phyloP scores from a whole-genome alignment of 176 grass and related monocot species.

The Canna indica region DNA sequence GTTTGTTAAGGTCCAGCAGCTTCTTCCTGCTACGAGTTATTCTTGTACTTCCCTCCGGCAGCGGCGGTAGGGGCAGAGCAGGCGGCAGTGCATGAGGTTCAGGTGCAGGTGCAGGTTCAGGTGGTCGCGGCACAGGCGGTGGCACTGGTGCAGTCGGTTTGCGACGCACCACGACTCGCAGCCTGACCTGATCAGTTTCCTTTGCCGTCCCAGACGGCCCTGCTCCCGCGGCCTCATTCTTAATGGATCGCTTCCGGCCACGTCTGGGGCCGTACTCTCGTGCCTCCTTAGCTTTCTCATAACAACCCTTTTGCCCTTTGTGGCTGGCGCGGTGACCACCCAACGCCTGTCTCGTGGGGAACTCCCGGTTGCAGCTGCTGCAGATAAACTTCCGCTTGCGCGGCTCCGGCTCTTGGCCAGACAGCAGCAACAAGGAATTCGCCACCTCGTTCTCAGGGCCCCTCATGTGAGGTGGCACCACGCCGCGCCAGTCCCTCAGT shows the following conservation, averaged over 20 bases:
- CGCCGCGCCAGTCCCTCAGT: neutral
- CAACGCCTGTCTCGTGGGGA: conserved; percentile 8
- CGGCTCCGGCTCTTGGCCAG: neutral
- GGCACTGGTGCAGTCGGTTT: too few relatives aligned
- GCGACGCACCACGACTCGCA: neutral
- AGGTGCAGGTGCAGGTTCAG: too few relatives aligned
- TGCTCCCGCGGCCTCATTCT: neutral
- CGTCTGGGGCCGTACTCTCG: neutral
- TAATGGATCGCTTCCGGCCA: neutral
- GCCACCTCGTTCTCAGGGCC: neutral
- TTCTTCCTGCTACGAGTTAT: neutral
- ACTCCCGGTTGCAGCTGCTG: conserved; percentile 3
- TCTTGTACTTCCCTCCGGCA: neutral
- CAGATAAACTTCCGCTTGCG: neutral
- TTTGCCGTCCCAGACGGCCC: neutral
- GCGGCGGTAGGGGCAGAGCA: neutral
- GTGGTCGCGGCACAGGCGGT: neutral
- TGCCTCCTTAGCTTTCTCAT: neutral
- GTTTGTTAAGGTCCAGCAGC: neutral
- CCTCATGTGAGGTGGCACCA: neutral
- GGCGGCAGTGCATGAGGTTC: neutral
- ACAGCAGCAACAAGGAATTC: neutral
- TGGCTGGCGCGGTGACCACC: conserved; percentile 20
- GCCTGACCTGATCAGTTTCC: neutral
- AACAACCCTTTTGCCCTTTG: neutral